Conservation (phyloP, 306 rosid species). For the Dicorynia guianensis region DNA sequence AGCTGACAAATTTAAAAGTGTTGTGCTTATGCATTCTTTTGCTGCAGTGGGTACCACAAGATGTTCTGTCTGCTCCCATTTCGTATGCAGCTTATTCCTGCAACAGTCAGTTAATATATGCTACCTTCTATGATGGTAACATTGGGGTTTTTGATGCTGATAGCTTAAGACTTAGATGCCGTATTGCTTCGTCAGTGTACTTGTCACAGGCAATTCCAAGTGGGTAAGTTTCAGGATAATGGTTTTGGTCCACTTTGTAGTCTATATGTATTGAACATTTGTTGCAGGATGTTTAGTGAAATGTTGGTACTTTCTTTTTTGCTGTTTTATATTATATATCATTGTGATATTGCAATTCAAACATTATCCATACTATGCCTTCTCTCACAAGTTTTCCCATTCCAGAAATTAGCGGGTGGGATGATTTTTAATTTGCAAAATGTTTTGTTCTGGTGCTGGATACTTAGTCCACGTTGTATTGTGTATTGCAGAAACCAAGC, state of each 20-base stretch:
- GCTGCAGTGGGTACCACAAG: slow-evolving; percentile 87
- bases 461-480: background rate
- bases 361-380: background rate
- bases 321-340: background rate
- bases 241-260: background rate
- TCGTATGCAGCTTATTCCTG: slow-evolving; percentile 73
- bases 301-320: background rate
- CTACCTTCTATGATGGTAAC: slow-evolving; percentile 73
- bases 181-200: slow-evolving; percentile 67
- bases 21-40: slow-evolving; percentile 38
- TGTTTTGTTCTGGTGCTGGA: background rate
- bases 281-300: slow-evolving; percentile 5
- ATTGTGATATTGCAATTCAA: background rate
- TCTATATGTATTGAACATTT: background rate
- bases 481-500: slow-evolving; percentile 57
- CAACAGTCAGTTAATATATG: slow-evolving; percentile 66
- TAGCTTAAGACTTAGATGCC: slow-evolving; percentile 69
- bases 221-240: slow-evolving; percentile 54
- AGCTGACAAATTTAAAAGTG: background rate
- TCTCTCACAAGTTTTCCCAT: background rate
- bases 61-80: slow-evolving; percentile 64
- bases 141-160: slow-evolving; percentile 79
- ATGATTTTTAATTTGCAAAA: background rate
- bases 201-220: slow-evolving; percentile 47
- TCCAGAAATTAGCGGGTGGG: background rate